phyloP scores from a whole-genome alignment of 164 flowering plant genomes.

The Buxus sempervirens region DNA sequence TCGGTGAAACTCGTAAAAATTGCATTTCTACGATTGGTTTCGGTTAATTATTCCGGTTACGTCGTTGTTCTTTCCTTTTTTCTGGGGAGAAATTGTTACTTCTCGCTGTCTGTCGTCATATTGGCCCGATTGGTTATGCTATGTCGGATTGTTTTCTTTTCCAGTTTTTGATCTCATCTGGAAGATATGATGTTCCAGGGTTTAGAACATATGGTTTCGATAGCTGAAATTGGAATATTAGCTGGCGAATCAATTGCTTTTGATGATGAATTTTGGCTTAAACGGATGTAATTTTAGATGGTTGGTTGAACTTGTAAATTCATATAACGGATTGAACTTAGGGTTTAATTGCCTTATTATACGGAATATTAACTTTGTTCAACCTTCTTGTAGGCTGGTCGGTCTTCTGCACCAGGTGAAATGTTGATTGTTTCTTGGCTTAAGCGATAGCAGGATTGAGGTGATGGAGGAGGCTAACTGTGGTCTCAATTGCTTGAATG shows the following conservation, averaged over 20 bases:
- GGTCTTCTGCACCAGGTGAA: conserved; percentile 5
- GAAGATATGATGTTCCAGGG: background rate
- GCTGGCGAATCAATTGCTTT: background rate
- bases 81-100: background rate
- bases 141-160: background rate
- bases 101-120: background rate
- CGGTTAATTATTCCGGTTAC: background rate
- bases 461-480: conserved; percentile 48
- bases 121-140: too few relatives aligned
- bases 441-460: background rate
- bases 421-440: background rate
- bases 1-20: too few relatives aligned
- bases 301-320: background rate
- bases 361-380: background rate
- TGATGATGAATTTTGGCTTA: background rate
- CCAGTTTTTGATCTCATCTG: background rate
- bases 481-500: conserved; percentile 55
- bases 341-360: background rate
- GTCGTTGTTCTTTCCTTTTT: background rate
- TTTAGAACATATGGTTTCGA: conserved; percentile 2
- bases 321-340: background rate
- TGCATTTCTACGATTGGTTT: background rate
- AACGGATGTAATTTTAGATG: background rate
- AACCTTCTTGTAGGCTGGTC: background rate
- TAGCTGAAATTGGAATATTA: background rate